These are phyloP conservation scores for Penicillium sp. DNA, from an alignment of 2,329 filamentous ascomycete genomes.

Conservation along the genomic window DNA sequence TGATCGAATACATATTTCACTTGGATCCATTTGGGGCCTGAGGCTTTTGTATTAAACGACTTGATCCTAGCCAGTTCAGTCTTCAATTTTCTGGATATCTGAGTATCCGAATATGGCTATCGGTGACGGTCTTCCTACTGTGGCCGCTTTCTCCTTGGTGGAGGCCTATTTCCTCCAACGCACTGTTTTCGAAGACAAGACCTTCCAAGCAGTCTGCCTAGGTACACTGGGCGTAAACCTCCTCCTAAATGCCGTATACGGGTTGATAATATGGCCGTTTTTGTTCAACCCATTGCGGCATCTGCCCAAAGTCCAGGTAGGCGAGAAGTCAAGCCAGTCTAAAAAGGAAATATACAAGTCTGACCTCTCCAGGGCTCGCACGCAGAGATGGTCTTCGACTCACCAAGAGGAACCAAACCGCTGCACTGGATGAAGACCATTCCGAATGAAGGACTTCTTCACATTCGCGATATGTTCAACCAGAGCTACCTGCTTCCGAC, in stretches of 20 bases:
- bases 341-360: not conserved
- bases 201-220: conserved; percentile 26
- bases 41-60: not conserved
- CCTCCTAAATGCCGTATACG: conserved; percentile 33
- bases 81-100: no score
- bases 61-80: not conserved
- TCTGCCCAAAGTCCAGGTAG: conserved; percentile 43
- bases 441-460: conserved; percentile 54
- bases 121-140: conserved; percentile 6
- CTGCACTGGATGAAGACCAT: conserved; percentile 50
- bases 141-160: conserved; percentile 24
- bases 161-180: conserved; percentile 33
- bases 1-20: no score
- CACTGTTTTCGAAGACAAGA: conserved; percentile 22
- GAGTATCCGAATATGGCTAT: not conserved
- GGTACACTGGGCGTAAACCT: conserved; percentile 27
- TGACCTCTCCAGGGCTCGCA: conserved; percentile 25
- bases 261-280: conserved; percentile 48
- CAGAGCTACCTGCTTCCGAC: conserved; percentile 31
- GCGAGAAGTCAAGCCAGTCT: not conserved
- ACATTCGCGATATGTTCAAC: conserved; percentile 50
- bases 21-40: no score
- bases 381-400: conserved; percentile 32
- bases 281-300: conserved; percentile 51
- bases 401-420: conserved; percentile 31